These are phyloP conservation scores for Starmerella apicola DNA, from an alignment of 805 yeast genomes.

Conservation along the genomic window DNA sequence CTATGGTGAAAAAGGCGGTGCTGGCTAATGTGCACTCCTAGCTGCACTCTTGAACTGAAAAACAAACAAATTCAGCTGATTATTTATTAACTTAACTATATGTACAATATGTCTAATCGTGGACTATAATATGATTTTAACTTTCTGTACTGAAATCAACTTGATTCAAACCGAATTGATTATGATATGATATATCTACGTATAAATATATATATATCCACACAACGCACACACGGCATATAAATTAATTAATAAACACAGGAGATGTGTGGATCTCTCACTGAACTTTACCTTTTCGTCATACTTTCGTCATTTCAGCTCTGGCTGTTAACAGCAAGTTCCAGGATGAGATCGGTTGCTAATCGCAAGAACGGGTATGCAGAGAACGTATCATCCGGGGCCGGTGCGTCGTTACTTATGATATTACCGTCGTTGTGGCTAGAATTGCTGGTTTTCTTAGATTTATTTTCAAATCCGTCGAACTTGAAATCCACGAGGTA, in stretches of 20 bases:
- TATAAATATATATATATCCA: neutral
- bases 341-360: constrained; percentile 89
- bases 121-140: too few relatives aligned
- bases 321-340: constrained; percentile 88
- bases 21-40: too few relatives aligned
- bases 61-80: too few relatives aligned
- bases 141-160: too few relatives aligned
- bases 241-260: neutral
- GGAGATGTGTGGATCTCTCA: neutral
- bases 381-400: constrained; percentile 73
- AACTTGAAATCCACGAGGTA: constrained; percentile 94
- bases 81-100: too few relatives aligned
- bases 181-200: too few relatives aligned
- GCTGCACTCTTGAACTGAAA: too few relatives aligned
- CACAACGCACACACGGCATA: neutral
- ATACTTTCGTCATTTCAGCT: constrained; percentile 29
- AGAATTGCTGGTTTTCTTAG: neutral
- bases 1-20: neutral
- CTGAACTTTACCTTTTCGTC: too few relatives aligned
- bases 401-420: too few relatives aligned
- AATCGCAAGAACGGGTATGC: constrained; percentile 92
- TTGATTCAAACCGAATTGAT: too few relatives aligned
- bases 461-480: constrained; percentile 77
- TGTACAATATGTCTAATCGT: too few relatives aligned
- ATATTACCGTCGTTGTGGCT: too few relatives aligned